These are phyloP conservation scores for Gomphus sp. DNA, from an alignment of 1,284 basidiomycete species.

Conservation along the genomic window DNA sequence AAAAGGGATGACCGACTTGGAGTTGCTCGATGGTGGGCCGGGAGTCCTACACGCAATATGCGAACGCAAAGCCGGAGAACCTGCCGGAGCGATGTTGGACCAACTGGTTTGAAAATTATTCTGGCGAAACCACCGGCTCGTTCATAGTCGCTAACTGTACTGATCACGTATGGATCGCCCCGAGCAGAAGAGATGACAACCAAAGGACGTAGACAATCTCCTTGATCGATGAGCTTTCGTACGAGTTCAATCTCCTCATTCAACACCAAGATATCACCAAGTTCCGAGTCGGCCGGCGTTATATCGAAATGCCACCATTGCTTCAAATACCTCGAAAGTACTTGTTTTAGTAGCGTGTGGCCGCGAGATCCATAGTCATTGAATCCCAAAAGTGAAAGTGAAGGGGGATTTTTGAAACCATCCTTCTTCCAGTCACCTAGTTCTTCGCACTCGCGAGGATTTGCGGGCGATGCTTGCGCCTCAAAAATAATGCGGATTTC, in stretches of 20 bases:
- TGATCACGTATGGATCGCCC: conserved; percentile 55
- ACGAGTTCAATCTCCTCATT: conserved; percentile 72
- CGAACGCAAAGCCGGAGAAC: conserved; percentile 68
- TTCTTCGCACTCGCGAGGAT: conserved; percentile 26
- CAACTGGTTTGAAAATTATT: conserved; percentile 83
- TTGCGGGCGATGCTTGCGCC: conserved; percentile 52
- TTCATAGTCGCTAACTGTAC: conserved; percentile 61
- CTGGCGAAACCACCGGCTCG: conserved; percentile 81
- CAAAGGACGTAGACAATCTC: conserved; percentile 56
- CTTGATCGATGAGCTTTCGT: conserved; percentile 43
- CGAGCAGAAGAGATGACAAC: conserved; percentile 67
- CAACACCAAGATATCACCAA: conserved; percentile 73
- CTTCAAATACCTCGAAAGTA: conserved; percentile 58
- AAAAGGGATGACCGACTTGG: conserved; percentile 13
- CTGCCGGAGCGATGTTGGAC: conserved; percentile 66
- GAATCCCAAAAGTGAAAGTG: conserved; percentile 71
- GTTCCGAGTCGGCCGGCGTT: conserved; percentile 23
- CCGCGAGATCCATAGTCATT: conserved; percentile 55
- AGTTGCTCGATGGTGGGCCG: conserved; percentile 23
- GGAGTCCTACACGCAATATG: conserved; percentile 29
- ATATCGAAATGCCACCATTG: conserved; percentile 67
- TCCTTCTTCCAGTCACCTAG: conserved; percentile 41
- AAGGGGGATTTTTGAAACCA: conserved; percentile 35
- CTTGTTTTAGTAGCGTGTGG: conserved; percentile 53
- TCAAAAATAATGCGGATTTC: conserved; percentile 86